Base-by-base conservation (phyloP, 73 alveolate genomes). In the Diophrys appendiculata region DNA sequence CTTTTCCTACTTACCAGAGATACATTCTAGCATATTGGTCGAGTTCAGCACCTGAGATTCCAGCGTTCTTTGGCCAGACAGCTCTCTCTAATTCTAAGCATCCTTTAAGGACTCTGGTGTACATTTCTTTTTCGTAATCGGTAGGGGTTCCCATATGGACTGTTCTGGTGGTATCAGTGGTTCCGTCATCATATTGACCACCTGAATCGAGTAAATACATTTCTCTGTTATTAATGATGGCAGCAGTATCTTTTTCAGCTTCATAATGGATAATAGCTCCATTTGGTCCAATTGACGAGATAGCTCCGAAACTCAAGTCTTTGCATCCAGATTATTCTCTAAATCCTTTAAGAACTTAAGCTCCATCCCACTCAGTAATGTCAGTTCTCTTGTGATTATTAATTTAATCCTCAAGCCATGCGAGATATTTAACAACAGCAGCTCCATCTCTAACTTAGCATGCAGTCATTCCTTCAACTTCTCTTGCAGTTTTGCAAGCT, bases 131-230 rank as follows among this genome's bases (percentile, higher is more conserved):
- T 79, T 94, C 92, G 64, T 72, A 88, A 2, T 83, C 88, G 0
- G 98, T 91, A 53, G 99, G 96, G 33, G 72, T 65, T 0, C 35
- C 32, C 71, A 93, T 93, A 75, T 97, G 99, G 69, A 95, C 96
- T 43, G 99, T 96, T 77, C 99, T 91, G 1, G 99, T 97, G 67
- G 94, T 96, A 77, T 97, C 99, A 18, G 99, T 97, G 1, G 99
- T 97, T 24, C 99, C 99, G 84, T 97, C 99, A 25, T 80, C 76
- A 78, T 96, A 97, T 80, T 97, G 96, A 33, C 97, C 99, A 0
- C 99, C 99, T 1, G 99, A 91, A 81, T 97, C 99, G 30, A 96
- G 81, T 76, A 97, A 80, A 53, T 90, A 88, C 60, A 97, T 88
- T 35, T 95, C 94, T 26, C 72, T 54, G 31, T 81, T 90, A 68